Base-by-base conservation (phyloP, 352 stramenopile species). In the Globisporangium abappressorium region DNA sequence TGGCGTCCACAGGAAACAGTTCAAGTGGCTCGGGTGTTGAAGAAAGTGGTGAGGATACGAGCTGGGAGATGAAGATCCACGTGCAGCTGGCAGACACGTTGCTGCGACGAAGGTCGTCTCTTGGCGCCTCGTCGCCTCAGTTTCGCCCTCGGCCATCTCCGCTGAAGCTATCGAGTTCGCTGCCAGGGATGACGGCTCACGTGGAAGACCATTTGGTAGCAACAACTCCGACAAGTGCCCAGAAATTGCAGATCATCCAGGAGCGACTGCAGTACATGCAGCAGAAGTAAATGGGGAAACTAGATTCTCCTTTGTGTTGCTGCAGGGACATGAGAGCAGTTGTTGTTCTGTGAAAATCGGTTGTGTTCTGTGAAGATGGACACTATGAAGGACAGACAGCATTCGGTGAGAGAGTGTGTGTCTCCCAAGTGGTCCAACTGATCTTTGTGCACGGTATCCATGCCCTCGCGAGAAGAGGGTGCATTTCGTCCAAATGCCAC, bases 51-150 rank as follows among this genome's bases (percentile, higher is more conserved):
- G 43, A 59, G 5, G 73, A 78, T 11, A 73, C 73, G 36, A 66
- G 70, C 53, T 91, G 83, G 83, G 73, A 81, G 20, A 90, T 91
- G 83, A 76, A 77, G 57, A 86, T 91, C 41, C 76, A 87, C 68
- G 79, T 89, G 22, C 81, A 88, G 55, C 70, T 68, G 30, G 62
- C 51, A 11, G 62, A 68, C 18, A 43, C 60, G 60, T 28, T 56
- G 47, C 53, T 63, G 53, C 53, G 36, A 34, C 6, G 36, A 51
- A 51, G 66, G 15, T 28, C 28, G 0, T 28, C 57, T 11, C 38
- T 51, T 15, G 34, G 30, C 4, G 20, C 57, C 0, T 38, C 36
- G 6, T 62, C 33, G 11, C 20, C 68, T 3, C 74, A 57, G 51
- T 34, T 69, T 8, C 66, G 75, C 33, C 36, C 58, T 4, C 70